Base-by-base conservation (phyloP, 2,329 filamentous ascomycete species). In the Trichoderma sp. region DNA sequence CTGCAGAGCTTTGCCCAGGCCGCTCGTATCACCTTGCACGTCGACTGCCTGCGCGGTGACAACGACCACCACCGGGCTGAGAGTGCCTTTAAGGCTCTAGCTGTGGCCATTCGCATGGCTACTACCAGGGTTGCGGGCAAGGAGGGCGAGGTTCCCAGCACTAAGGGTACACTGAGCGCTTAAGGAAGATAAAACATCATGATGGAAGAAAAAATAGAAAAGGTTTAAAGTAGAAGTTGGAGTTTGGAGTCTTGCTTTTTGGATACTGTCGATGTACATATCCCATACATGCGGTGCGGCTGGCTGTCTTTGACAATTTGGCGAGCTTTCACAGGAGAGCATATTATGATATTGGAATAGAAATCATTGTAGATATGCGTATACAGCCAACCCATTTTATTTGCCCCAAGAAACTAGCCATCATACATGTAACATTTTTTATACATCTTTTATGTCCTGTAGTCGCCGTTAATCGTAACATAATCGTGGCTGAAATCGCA, bases 41-140 rank as follows among this genome's bases (percentile, higher is more conserved):
- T 99, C 76, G 95, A 98, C 86, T 97, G 94, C 85, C 85, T 98
- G 75, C 91, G 95, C 78, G 97, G 97, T 71, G 91, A 93, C 77
- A 99, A 98, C 85, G 97, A 98, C 85, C 97, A 98, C 85, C 97
- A 98, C 87, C 89, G 95, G 75, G 95, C 97, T 11, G 97, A 98
- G 90, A 97, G 94, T 83, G 97, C 96, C 18, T 98, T 99, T 86
- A 99, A 99, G 90, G 97, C 97, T 64, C 85, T 98, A 79, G 97
- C 97, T 0, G 91, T 98, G 62, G 97, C 97, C 8, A 89, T 97
- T 74, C 89, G 93, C 80, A 90, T 90, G 84, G 97, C 97, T 11
- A 96, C 92, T 66, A 89, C 90, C 68, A 89, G 91, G 79, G 91
- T 96, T 38, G 90, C 91, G 59, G 95, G 94, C 12, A 93, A 93